Evolutionary conservation across 768 basidiomycete species (phyloP), one percentile per base, ranked within the genome.

Genomic region (Trametes elegans): DNA sequence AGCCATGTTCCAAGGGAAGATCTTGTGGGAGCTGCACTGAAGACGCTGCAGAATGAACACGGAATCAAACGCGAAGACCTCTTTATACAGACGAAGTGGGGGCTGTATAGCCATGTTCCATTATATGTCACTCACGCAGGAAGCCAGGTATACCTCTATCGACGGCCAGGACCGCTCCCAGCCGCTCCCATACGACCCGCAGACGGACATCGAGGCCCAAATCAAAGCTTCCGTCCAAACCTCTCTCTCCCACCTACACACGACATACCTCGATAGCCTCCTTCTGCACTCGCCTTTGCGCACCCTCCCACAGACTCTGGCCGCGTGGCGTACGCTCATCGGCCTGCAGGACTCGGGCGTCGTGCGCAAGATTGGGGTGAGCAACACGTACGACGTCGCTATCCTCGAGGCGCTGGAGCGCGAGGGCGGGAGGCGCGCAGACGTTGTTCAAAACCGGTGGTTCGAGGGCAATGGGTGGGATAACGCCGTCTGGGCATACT

Each of bases 361-460:
- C 55, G 80, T 86, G 10, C 75, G 72, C 56, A 66, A 73, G 64
- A 88, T 90, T 41, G 90, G 91, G 1, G 73, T 94, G 42, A 88
- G 88, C 72, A 93, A 93, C 65, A 76, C 82, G 4, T 90, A 93
- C 62, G 85, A 90, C 55, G 76, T 83, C 2, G 63, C 64, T 3
- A 55, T 82, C 11, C 77, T 94, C 13, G 68, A 73, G 26, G 76
- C 77, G 14, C 68, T 91, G 39, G 76, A 75, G 32, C 71, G 76
- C 16, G 73, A 78, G 60, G 73, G 83, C 49, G 77, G 80, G 55
- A 42, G 68, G 28, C 65, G 65, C 42, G 80, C 88, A 5, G 79
- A 88, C 53, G 80, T 91, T 27, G 88, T 93, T 14, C 91, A 92
- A 68, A 90, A 91, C 67, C 74, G 91, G 44, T 95, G 91, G 90